Conservation (phyloP, 495 filamentous ascomycete genomes). For the Trichoderma parareesei region DNA sequence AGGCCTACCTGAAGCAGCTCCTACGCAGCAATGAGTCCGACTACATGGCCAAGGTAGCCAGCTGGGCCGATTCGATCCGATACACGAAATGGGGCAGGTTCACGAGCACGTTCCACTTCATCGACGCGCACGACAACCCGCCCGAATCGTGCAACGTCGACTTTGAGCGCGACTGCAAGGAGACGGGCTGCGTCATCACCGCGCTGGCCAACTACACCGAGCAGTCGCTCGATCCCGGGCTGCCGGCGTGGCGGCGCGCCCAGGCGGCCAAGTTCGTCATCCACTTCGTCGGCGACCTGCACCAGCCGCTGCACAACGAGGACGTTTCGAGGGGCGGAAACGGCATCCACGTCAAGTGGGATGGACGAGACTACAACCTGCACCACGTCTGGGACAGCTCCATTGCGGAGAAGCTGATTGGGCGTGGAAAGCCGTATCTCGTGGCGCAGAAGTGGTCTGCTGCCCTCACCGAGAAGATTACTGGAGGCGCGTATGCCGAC, state of each 20-base stretch:
- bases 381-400: constrained; percentile 57
- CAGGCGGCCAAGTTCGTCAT: constrained; percentile 56
- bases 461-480: constrained; percentile 42
- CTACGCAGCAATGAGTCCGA: constrained; percentile 38
- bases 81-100: constrained; percentile 51
- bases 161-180: constrained; percentile 53
- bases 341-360: constrained; percentile 48
- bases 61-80: constrained; percentile 56
- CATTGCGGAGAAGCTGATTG: constrained; percentile 52
- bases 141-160: constrained; percentile 51
- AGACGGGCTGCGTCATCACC: constrained; percentile 52
- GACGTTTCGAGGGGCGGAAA: constrained; percentile 53
- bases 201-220: constrained; percentile 53
- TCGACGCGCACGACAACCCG: constrained; percentile 61
- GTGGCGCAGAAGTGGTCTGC: constrained; percentile 46
- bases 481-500: constrained; percentile 39
- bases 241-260: constrained; percentile 30
- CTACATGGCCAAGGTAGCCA: constrained; percentile 52
- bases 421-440: constrained; percentile 31
- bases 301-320: constrained; percentile 59
- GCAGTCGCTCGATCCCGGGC: constrained; percentile 33
- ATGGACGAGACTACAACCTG: constrained; percentile 39
- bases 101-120: constrained; percentile 57
- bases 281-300: constrained; percentile 59
- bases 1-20: constrained; percentile 34